Percentiles rank a stretch among this genome's conserved stretches.
Evolutionary conservation across 306 rosid genomes (phyloP).

Genomic region (Vigna radiata): DNA sequence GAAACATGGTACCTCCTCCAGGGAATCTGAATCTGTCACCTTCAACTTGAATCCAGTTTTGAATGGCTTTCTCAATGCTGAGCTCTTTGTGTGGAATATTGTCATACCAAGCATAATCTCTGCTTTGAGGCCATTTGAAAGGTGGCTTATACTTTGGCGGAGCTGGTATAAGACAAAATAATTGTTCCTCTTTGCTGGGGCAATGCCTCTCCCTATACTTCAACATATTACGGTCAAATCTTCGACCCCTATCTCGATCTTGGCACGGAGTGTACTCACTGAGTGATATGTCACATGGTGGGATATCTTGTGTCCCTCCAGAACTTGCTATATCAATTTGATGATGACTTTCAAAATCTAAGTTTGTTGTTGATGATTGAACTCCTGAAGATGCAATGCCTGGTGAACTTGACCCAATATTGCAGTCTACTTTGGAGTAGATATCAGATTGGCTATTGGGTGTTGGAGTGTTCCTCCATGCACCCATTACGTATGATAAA

Average conservation of each 20-base stretch:
- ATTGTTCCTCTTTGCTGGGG: conserved; percentile 73
- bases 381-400: conserved; percentile 2
- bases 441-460: conserved; percentile 59
- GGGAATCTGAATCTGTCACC: conserved; percentile 90
- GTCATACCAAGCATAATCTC: conserved; percentile 92
- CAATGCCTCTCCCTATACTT: conserved; percentile 95
- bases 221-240: conserved; percentile 79
- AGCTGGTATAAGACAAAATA: conserved; percentile 79
- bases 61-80: conserved; percentile 92
- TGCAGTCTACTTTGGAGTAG: conserved; percentile 61
- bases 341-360: conserved; percentile 88
- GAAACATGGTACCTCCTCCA: conserved; percentile 98
- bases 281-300: conserved; percentile 65
- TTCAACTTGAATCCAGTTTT: conserved; percentile 97
- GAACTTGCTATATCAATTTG: conserved; percentile 55
- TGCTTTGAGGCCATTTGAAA: conserved; percentile 94
- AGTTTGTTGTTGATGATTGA: conserved; percentile 33
- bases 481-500: conserved; percentile 75
- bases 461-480: conserved; percentile 63
- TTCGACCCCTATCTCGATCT: conserved; percentile 68
- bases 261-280: conserved; percentile 97
- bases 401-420: conserved; percentile 41
- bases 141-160: conserved; percentile 95
- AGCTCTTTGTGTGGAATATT: conserved; percentile 95
- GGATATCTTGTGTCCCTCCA: conserved; percentile 51